These are phyloP conservation scores for Colletotrichum chrysophilum DNA, from an alignment of 2,329 filamentous ascomycete species.

Conservation along the genomic window DNA sequence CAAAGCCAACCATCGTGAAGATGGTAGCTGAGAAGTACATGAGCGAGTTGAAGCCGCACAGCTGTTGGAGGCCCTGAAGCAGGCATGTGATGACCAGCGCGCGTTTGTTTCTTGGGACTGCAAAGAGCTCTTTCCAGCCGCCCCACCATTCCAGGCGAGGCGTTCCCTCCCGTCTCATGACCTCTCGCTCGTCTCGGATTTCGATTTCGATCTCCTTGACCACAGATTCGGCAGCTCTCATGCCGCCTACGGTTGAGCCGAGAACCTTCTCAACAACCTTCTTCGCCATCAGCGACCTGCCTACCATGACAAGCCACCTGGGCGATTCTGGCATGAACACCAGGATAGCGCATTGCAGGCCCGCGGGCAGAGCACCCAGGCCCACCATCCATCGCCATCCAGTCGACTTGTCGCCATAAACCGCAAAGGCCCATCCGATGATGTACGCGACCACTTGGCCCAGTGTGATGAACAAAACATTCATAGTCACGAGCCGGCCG, in stretches of 20 bases:
- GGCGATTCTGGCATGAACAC: constrained; percentile 85
- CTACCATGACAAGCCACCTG: constrained; percentile 80
- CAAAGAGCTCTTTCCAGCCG: constrained; percentile 58
- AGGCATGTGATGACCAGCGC: constrained; percentile 86
- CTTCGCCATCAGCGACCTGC: constrained; percentile 65
- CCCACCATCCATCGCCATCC: constrained; percentile 96
- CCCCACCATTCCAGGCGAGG: constrained; percentile 42
- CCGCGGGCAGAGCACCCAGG: constrained; percentile 78
- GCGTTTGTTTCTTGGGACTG: constrained; percentile 68
- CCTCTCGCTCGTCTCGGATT: constrained; percentile 70
- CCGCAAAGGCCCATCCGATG: constrained; percentile 77
- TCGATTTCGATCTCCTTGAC: constrained; percentile 76
- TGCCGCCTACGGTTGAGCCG: constrained; percentile 50
- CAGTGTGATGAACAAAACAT: constrained; percentile 82
- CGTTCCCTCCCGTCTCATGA: constrained; percentile 51
- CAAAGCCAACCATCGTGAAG: constrained; percentile 78
- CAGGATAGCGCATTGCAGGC: constrained; percentile 72
- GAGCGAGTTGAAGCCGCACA: constrained; percentile 88
- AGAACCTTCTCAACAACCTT: constrained; percentile 70
- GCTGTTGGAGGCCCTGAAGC: constrained; percentile 85
- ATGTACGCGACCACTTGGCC: constrained; percentile 91
- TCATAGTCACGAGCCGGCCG: constrained; percentile 81
- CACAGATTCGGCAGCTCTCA: constrained; percentile 60
- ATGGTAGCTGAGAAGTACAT: constrained; percentile 93
- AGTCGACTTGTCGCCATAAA: constrained; percentile 51